Evolutionary conservation across 768 basidiomycete genomes (phyloP).

Genomic region (Auricularia cornea): DNA sequence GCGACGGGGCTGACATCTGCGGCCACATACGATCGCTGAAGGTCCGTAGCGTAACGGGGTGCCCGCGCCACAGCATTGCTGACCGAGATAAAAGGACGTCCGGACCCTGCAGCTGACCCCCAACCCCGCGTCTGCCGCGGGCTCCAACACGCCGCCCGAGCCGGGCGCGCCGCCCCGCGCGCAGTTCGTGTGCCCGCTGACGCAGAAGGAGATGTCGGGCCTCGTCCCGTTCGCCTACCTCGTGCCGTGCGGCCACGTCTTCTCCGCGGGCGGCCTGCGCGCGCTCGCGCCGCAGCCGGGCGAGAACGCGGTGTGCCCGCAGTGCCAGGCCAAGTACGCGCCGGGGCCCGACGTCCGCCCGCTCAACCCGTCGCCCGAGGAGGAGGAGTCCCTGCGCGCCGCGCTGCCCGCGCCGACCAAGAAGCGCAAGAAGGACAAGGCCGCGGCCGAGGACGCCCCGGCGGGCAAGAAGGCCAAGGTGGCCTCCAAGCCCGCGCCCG

Average conservation of each 20-base stretch:
- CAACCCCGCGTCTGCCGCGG: constrained; percentile 50
- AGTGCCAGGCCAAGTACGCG: constrained; percentile 63
- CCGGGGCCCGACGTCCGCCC: constrained; percentile 43
- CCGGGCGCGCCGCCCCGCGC: constrained; percentile 39
- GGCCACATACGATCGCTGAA: constrained; percentile 86
- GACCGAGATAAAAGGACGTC: constrained; percentile 53
- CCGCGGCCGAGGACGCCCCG: constrained; percentile 9
- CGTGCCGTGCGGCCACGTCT: constrained; percentile 80
- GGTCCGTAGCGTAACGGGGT: constrained; percentile 38
- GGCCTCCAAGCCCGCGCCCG: constrained; percentile 21
- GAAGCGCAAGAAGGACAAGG: constrained; percentile 26
- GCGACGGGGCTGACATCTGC: constrained; percentile 88
- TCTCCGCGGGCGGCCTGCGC: constrained; percentile 76
- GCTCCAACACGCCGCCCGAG: constrained; percentile 28
- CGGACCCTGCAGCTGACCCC: constrained; percentile 73
- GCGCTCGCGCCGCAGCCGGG: constrained; percentile 40
- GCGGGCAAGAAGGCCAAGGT: constrained; percentile 18
- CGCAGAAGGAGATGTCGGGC: constrained; percentile 93
- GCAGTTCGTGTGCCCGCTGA: constrained; percentile 85
- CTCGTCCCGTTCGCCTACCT: constrained; percentile 81
- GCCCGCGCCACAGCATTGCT: not conserved
- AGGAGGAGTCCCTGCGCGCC: constrained; percentile 48
- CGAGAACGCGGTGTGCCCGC: constrained; percentile 49
- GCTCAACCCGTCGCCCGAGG: constrained; percentile 65
- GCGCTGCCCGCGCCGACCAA: constrained; percentile 38